Conservation (phyloP, 495 filamentous ascomycete genomes). For the Hypoxylon fuscum region DNA sequence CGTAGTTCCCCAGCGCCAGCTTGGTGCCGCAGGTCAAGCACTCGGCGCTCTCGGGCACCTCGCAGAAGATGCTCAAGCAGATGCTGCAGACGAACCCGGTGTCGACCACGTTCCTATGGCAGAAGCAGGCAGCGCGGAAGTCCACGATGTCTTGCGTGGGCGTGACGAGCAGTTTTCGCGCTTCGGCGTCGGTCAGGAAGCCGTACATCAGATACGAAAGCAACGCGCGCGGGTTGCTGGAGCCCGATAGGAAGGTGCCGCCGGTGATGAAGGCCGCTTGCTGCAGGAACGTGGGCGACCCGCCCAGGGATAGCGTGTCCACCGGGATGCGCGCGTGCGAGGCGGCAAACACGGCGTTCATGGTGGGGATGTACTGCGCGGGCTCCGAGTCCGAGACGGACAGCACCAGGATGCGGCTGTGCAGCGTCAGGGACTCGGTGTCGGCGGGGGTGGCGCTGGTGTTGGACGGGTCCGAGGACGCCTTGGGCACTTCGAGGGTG, state of each 20-base stretch:
- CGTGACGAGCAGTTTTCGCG: slow-evolving; percentile 70
- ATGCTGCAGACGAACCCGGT: slow-evolving; percentile 95
- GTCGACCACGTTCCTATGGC: slow-evolving; percentile 89
- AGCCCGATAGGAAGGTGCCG: slow-evolving; percentile 84
- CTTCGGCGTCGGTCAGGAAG: slow-evolving; percentile 81
- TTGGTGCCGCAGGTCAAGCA: slow-evolving; percentile 93
- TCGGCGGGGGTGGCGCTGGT: slow-evolving; percentile 42
- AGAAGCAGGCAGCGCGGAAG: slow-evolving; percentile 97
- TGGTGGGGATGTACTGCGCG: slow-evolving; percentile 94
- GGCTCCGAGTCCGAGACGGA: slow-evolving; percentile 85
- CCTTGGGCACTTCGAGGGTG: slow-evolving; percentile 46
- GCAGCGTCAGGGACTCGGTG: slow-evolving; percentile 56
- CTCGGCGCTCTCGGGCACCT: slow-evolving; percentile 61
- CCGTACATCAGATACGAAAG: slow-evolving; percentile 95
- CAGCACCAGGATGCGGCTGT: slow-evolving; percentile 85
- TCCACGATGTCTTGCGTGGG: slow-evolving; percentile 90
- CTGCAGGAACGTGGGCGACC: slow-evolving; percentile 86
- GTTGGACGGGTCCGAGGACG: slow-evolving; percentile 41
- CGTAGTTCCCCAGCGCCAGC: slow-evolving; percentile 78
- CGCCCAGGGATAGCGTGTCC: slow-evolving; percentile 86
- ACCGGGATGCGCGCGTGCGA: slow-evolving; percentile 86
- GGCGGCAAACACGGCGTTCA: slow-evolving; percentile 97
- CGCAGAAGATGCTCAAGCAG: slow-evolving; percentile 80
- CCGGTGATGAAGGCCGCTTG: slow-evolving; percentile 91
- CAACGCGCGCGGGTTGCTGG: slow-evolving; percentile 67